These are phyloP conservation scores for Picocystis sp. DNA, from an alignment of 163 green algal species.

Conservation along the genomic window DNA sequence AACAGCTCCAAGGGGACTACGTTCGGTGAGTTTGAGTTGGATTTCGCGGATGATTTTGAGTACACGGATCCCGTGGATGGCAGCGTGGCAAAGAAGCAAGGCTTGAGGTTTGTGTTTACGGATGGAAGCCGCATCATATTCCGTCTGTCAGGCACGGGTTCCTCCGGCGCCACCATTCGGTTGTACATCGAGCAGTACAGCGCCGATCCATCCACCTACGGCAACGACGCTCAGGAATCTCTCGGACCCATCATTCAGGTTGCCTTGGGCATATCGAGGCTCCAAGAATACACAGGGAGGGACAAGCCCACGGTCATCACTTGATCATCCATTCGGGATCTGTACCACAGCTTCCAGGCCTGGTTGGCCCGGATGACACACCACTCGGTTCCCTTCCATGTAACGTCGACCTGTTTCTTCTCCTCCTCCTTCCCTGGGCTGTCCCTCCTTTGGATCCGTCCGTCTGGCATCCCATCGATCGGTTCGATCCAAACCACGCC, in stretches of 20 bases:
- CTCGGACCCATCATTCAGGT: conserved; percentile 6
- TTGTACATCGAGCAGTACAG: conserved; percentile 11
- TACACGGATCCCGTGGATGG: conserved; percentile 8
- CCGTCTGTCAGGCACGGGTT: conserved; percentile 1
- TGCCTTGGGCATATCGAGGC: conserved; percentile 23
- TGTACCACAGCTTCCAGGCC: too few species aligned
- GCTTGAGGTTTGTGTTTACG: neutral
- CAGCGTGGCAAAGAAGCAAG: conserved; percentile 6
- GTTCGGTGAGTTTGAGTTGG: conserved; percentile 1
- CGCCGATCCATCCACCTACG: neutral
- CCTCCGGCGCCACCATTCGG: conserved; percentile 9
- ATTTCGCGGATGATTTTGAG: conserved; percentile 7
- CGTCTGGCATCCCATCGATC: too few species aligned
- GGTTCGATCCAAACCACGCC: too few species aligned
- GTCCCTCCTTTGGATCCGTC: too few species aligned
- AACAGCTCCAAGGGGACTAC: neutral
- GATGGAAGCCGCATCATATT: conserved; percentile 8
- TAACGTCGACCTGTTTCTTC: too few species aligned
- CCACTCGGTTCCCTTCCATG: too few species aligned
- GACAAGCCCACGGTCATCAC: conserved; percentile 97
- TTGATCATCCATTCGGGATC: too few species aligned
- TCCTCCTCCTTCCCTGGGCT: too few species aligned
- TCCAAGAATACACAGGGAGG: conserved; percentile 79
- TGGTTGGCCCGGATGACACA: too few species aligned
- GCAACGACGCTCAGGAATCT: conserved; percentile 1